phyloP scores from a whole-genome alignment of 2,329 filamentous ascomycete genomes.

The Blastomyces emzantsi region DNA sequence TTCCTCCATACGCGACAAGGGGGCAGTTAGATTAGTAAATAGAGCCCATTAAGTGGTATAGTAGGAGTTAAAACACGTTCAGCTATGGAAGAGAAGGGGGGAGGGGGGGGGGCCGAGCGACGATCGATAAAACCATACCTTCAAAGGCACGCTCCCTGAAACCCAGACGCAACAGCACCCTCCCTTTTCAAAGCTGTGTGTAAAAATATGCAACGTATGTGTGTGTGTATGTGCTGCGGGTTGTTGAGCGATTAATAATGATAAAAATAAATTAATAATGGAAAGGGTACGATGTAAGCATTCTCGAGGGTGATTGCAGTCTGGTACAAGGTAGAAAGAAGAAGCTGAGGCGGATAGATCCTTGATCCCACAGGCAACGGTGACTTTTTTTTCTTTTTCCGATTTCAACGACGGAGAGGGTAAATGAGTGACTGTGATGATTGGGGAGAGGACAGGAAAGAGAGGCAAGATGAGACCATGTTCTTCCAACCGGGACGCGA shows the following conservation, averaged over 20 bases:
- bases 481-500: not conserved
- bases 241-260: not conserved
- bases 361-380: not conserved
- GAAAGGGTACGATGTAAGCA: not conserved
- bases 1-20: not conserved
- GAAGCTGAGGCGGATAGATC: not conserved
- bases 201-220: not conserved
- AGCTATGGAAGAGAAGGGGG: not conserved
- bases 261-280: slow-evolving; percentile 10
- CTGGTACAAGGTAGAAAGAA: not conserved
- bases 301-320: slow-evolving; percentile 4
- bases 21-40: not conserved
- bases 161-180: not conserved
- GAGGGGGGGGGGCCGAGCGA: too few species aligned
- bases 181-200: not conserved
- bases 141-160: not conserved
- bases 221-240: not conserved
- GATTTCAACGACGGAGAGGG: not conserved
- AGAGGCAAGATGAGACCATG: not conserved
- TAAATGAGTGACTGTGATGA: not conserved
- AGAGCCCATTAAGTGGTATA: not conserved
- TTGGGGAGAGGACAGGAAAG: not conserved
- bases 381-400: not conserved
- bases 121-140: not conserved
- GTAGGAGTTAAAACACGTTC: not conserved